These are phyloP conservation scores for Avena sativa DNA, from an alignment of 176 grass and related monocot species.

Conservation along the genomic window DNA sequence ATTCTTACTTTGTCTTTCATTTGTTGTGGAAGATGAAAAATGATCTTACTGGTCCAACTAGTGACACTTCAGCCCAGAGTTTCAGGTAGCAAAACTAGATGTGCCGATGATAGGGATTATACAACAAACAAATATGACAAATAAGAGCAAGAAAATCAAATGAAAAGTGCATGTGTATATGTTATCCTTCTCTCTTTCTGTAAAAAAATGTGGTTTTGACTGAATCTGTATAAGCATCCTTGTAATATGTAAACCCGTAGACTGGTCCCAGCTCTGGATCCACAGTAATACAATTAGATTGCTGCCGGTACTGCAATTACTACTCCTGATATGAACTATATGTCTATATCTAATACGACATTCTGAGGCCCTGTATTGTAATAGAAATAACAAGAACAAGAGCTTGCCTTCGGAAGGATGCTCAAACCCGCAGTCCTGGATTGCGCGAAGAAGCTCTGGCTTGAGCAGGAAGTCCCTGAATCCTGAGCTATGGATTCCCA, in stretches of 20 bases:
- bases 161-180: not conserved
- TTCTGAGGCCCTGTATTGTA: not conserved
- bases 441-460: slow-evolving; percentile 37
- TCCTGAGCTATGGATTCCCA: slow-evolving; percentile 96
- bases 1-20: not conserved
- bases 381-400: not conserved
- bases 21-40: not conserved
- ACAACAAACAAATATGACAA: not conserved
- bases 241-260: not conserved
- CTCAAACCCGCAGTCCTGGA: slow-evolving; percentile 51
- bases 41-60: not conserved
- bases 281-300: not conserved
- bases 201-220: not conserved
- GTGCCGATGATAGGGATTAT: not conserved
- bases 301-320: not conserved
- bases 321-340: not conserved
- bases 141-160: not conserved
- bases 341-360: not conserved
- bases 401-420: slow-evolving; percentile 96
- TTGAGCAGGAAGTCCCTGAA: slow-evolving; percentile 99
- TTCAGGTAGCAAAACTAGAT: not conserved
- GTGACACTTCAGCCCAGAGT: not conserved
- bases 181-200: not conserved
- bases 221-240: not conserved
- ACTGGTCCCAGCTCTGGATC: not conserved